Percentiles rank a stretch among this genome's conserved stretches.
phyloP scores from a whole-genome alignment of 2,329 filamentous ascomycete species.

The Clarireedia homoeocarpa region DNA sequence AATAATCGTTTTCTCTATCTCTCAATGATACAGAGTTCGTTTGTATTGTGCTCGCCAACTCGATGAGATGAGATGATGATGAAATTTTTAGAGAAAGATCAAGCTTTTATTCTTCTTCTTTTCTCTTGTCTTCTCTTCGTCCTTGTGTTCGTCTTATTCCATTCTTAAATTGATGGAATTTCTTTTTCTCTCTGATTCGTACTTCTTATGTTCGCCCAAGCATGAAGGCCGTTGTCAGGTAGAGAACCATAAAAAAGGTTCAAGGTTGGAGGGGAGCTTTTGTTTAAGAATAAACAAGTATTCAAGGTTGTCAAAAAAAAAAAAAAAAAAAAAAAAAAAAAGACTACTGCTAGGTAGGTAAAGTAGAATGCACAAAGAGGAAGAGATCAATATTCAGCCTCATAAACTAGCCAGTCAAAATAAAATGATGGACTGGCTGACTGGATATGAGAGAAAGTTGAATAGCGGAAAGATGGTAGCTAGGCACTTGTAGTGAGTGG shows the following conservation, averaged over 20 bases:
- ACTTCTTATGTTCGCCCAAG: neutral
- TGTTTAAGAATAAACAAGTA: neutral
- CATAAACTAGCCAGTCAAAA: too few species aligned
- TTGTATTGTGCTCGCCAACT: neutral
- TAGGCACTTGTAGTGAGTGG: too few species aligned
- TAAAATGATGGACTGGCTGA: too few species aligned
- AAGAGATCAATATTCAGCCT: too few species aligned
- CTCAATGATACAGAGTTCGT: neutral
- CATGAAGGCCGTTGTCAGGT: conserved; percentile 1
- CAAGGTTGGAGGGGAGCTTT: neutral
- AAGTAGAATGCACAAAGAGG: too few species aligned
- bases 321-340: too few species aligned
- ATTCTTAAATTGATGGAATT: neutral
- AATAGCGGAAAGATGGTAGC: too few species aligned
- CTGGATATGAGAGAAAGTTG: too few species aligned
- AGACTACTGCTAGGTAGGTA: too few species aligned
- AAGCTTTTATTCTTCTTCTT: neutral
- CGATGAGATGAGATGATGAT: neutral
- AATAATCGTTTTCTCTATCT: too few species aligned
- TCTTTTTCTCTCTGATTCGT: neutral
- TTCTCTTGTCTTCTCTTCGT: neutral
- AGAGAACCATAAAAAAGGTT: neutral
- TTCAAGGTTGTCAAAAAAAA: neutral
- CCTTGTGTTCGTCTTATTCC: neutral
- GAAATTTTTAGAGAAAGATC: neutral